Conservation (phyloP, 257 asterid species). For the Lycium barbarum region DNA sequence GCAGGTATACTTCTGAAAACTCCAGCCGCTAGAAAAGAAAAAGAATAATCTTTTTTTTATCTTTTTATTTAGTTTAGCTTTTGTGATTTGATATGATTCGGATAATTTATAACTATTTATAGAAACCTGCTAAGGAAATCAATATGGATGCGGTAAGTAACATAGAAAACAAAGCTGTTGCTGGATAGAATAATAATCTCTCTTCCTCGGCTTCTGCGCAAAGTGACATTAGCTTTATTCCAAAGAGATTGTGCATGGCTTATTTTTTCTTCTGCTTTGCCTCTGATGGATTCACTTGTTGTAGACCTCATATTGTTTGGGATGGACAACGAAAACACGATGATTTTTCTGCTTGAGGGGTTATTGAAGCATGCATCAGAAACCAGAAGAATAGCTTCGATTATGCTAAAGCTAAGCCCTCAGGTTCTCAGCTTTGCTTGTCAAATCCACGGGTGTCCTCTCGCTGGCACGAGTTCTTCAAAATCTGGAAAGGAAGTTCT, state of each 20-base stretch:
- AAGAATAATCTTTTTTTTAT: too few species aligned
- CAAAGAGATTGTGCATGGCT: background rate
- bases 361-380: slow-evolving; percentile 36
- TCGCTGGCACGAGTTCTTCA: slow-evolving; percentile 56
- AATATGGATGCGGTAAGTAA: background rate
- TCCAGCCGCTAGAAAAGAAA: too few species aligned
- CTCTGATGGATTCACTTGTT: slow-evolving; percentile 18
- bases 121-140: background rate
- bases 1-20: too few species aligned
- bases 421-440: background rate
- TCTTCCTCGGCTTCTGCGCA: slow-evolving; percentile 54
- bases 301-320: slow-evolving; percentile 55
- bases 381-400: slow-evolving; percentile 32
- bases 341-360: slow-evolving; percentile 46
- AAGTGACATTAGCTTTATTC: slow-evolving; percentile 40
- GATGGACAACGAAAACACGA: slow-evolving; percentile 37
- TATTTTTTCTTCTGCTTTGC: background rate
- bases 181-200: background rate
- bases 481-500: slow-evolving; percentile 51
- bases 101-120: background rate
- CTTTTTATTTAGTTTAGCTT: too few species aligned
- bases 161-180: background rate
- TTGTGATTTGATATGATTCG: background rate
- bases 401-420: slow-evolving; percentile 23
- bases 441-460: slow-evolving; percentile 35